Base-by-base conservation (phyloP, 2,329 filamentous ascomycete genomes). In the Cytospora piceae region DNA sequence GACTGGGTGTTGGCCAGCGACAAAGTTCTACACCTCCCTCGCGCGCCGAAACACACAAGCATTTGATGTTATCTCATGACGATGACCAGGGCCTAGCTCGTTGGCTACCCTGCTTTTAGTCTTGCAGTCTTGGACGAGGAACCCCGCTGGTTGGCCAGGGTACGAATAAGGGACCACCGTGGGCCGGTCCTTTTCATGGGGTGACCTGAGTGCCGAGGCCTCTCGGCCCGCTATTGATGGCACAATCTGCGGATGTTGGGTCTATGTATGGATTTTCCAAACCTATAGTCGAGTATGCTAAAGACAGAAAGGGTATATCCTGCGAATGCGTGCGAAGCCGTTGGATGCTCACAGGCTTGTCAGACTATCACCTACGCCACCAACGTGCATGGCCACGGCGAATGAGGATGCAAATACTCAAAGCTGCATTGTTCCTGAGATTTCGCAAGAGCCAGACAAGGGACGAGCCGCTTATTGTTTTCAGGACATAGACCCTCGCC, bases 141-240 rank as follows among this genome's bases (percentile, higher is more conserved):
- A 27, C 3, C 53, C 61, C 31, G 52, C 39, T 24, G 31, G 61
- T 57, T 63, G 61, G 61, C 22, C 54, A 31, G 49, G 5, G 42
- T 57, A 63, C 61, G 53, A 57, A 8, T 29, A 57, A 51, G 39
- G 53, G 55, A 57, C 53, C 60, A 57, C 53, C 61, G 61, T 63
- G 53, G 53, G 61, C 51, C 61, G 29, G 37, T 22, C 34, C 39
- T 57, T 51, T 49, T 57, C 56, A 39, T 63, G 59, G 56, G 39
- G 55, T 51, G 58, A 20, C 29, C 42, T 63, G 55, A 54, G n/a
- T 61, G 61, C 59, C 63, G 63, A 66, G 66, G 59, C 51, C 58
- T 54, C 53, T 66, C 66, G 66, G 63, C 63, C 63, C 66, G 66
- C 66, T 60, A 51, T 63, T 32, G 59, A 63, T 56, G 57, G 42